phyloP scores from a whole-genome alignment of 140 eudicot genomes.

The Flaveria floridana region DNA sequence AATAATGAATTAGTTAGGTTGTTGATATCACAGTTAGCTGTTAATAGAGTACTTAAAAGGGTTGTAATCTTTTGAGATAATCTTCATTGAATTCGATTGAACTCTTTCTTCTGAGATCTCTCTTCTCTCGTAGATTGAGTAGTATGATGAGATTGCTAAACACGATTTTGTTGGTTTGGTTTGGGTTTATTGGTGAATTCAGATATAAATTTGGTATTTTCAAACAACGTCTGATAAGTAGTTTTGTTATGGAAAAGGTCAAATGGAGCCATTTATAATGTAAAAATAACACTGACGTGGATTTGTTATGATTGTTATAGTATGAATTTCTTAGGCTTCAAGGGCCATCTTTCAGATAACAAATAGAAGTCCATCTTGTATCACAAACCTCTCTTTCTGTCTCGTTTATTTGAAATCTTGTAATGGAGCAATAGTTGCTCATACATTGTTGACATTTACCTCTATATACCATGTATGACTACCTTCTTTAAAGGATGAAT shows the following conservation, averaged over 20 bases:
- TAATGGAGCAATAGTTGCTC: neutral
- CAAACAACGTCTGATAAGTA: no score
- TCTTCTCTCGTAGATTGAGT: no score
- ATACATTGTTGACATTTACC: neutral
- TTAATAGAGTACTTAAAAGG: no score
- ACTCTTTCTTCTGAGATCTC: no score
- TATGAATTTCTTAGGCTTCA: neutral
- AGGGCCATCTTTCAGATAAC: neutral
- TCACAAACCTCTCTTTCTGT: constrained; percentile 5
- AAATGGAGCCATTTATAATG: neutral
- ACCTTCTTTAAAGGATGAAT: neutral
- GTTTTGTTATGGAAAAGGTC: no score
- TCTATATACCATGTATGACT: neutral
- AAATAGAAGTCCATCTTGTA: neutral
- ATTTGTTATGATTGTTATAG: no score
- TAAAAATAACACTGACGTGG: neutral
- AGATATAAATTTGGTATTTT: neutral
- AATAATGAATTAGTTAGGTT: no score
- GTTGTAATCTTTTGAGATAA: no score
- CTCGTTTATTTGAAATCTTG: neutral
- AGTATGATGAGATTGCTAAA: no score
- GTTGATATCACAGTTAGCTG: no score
- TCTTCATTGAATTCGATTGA: no score
- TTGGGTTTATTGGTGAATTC: neutral
- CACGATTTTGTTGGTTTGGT: neutral